phyloP scores from a whole-genome alignment of 441 rosid species.

The Pelargonium citronellum region DNA sequence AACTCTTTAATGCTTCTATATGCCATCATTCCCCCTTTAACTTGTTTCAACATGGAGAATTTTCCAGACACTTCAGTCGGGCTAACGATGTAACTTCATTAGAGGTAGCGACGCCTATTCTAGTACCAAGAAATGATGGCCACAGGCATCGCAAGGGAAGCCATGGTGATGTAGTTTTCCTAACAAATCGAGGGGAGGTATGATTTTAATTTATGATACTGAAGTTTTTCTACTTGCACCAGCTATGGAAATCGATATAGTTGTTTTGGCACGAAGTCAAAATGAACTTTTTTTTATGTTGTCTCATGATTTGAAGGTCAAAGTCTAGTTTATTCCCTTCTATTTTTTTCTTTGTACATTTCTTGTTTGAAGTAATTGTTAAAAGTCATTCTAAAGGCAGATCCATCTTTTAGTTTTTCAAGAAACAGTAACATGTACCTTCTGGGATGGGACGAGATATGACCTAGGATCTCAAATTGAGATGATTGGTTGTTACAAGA shows the following conservation, averaged over 20 bases:
- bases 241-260: background rate
- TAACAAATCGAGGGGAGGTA: slow-evolving; percentile 98
- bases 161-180: slow-evolving; percentile 90
- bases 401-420: background rate
- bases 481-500: background rate
- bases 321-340: background rate
- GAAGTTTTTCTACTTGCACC: background rate
- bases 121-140: slow-evolving; percentile 76
- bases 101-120: slow-evolving; percentile 95
- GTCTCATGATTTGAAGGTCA: too few relatives aligned
- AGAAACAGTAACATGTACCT: background rate
- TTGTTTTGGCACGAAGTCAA: background rate
- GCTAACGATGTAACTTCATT: slow-evolving; percentile 53
- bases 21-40: slow-evolving; percentile 79
- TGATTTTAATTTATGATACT: slow-evolving; percentile 5
- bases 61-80: slow-evolving; percentile 61
- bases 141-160: slow-evolving; percentile 80
- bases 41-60: slow-evolving; percentile 78
- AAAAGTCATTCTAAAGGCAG: background rate
- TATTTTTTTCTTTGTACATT: background rate
- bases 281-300: background rate
- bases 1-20: slow-evolving; percentile 92
- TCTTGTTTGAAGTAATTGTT: background rate
- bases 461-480: background rate
- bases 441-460: background rate